Conservation (phyloP, 768 basidiomycete genomes). For the Candolleomyces aberdarensis region DNA sequence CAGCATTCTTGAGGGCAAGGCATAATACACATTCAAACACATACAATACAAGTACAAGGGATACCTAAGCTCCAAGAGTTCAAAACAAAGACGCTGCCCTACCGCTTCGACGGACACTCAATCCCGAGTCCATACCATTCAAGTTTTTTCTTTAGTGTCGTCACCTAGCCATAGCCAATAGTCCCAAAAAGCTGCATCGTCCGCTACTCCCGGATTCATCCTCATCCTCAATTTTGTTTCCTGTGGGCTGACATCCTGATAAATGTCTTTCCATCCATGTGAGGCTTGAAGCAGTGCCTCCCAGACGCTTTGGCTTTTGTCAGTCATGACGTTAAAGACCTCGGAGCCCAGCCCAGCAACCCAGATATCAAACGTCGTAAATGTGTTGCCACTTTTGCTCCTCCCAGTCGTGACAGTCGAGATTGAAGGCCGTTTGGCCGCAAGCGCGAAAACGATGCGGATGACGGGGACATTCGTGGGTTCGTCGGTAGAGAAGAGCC, state of each 20-base stretch:
- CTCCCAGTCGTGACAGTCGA: neutral
- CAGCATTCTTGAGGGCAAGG: too few relatives aligned
- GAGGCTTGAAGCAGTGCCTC: constrained; percentile 9
- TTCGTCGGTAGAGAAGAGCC: neutral
- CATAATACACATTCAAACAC: too few relatives aligned
- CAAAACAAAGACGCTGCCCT: too few relatives aligned
- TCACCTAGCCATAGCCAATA: neutral
- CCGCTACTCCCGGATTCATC: neutral
- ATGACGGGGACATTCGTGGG: too few relatives aligned
- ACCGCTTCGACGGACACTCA: too few relatives aligned
- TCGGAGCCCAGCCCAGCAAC: neutral
- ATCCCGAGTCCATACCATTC: too few relatives aligned
- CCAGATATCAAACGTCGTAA: too few relatives aligned
- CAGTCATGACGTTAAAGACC: neutral
- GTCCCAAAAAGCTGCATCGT: neutral
- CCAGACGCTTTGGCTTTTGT: constrained; percentile 17
- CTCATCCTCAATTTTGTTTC: neutral
- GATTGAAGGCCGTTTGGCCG: neutral
- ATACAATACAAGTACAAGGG: too few relatives aligned
- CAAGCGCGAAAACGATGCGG: neutral
- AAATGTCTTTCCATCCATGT: neutral
- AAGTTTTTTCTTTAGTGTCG: neutral
- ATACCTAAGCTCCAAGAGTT: too few relatives aligned
- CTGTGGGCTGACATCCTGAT: neutral
- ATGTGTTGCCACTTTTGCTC: too few relatives aligned